Percentiles rank a stretch among this genome's conserved stretches.
These are phyloP conservation scores for Pyricularia pennisetigena DNA, from an alignment of 2,329 filamentous ascomycete genomes.

Conservation along the genomic window DNA sequence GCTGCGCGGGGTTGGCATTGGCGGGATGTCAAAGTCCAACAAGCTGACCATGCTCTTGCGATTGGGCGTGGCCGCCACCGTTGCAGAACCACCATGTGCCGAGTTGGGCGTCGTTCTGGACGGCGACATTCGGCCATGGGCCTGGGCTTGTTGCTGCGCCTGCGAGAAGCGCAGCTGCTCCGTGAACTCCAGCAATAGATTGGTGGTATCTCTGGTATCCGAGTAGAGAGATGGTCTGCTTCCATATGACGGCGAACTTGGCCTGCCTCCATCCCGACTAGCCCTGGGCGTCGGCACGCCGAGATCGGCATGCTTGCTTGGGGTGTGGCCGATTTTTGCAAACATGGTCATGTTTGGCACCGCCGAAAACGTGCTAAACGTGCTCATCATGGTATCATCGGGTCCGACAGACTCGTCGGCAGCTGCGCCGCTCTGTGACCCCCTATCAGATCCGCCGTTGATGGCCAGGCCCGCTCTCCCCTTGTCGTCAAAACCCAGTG, in stretches of 20 bases:
- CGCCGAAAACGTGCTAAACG: slow-evolving; percentile 82
- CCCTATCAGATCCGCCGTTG: slow-evolving; percentile 1
- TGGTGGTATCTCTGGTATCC: slow-evolving; percentile 55
- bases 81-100: slow-evolving; percentile 7
- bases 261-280: neutral
- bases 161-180: slow-evolving; percentile 51
- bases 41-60: slow-evolving; percentile 53
- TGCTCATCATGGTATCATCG: slow-evolving; percentile 69
- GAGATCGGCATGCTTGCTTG: slow-evolving; percentile 39
- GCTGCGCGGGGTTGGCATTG: slow-evolving; percentile 82
- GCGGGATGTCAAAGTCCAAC: slow-evolving; percentile 88
- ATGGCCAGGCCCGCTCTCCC: slow-evolving; percentile 4
- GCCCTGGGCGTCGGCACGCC: slow-evolving; percentile 16
- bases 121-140: slow-evolving; percentile 21
- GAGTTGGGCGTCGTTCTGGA: slow-evolving; percentile 21
- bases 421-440: neutral
- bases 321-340: slow-evolving; percentile 60
- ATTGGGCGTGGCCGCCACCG: slow-evolving; percentile 28
- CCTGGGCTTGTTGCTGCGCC: slow-evolving; percentile 14
- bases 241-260: slow-evolving; percentile 12
- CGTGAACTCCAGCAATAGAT: slow-evolving; percentile 79
- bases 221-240: slow-evolving; percentile 26
- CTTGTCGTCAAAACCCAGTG: slow-evolving; percentile 12
- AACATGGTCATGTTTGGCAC: slow-evolving; percentile 82
- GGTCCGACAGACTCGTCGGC: slow-evolving; percentile 34